Conservation (phyloP, 805 yeast species). For the Yarrowia osloensis region DNA sequence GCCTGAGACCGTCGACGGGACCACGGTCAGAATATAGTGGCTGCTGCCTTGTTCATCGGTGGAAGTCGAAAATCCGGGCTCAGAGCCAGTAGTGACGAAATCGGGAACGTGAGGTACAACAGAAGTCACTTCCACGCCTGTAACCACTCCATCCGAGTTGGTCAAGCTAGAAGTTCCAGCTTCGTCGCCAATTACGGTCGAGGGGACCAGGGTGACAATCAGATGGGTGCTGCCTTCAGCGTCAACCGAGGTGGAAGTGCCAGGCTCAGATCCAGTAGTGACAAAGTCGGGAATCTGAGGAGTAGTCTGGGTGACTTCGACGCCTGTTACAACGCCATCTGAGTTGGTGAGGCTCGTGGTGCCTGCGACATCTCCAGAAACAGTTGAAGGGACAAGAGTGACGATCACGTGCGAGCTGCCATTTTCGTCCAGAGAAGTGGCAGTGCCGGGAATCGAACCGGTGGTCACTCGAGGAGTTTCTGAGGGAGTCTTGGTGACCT, state of each 20-base stretch:
- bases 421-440: too few relatives aligned
- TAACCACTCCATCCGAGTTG: background rate
- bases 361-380: too few relatives aligned
- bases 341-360: too few relatives aligned
- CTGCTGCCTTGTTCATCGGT: background rate
- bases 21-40: background rate
- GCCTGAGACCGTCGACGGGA: background rate
- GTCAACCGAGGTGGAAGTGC: background rate
- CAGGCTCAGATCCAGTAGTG: too few relatives aligned
- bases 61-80: background rate
- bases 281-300: too few relatives aligned
- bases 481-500: too few relatives aligned
- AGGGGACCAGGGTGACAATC: background rate
- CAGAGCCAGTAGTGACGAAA: background rate
- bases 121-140: background rate
- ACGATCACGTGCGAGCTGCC: too few relatives aligned
- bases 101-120: background rate
- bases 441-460: too few relatives aligned
- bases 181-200: background rate
- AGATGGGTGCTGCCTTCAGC: background rate
- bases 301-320: background rate
- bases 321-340: background rate
- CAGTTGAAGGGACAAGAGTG: too few relatives aligned
- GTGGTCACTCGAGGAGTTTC: too few relatives aligned
- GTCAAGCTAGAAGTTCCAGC: background rate